Base-by-base conservation (phyloP, 441 rosid genomes). In the Populus hybrid region DNA sequence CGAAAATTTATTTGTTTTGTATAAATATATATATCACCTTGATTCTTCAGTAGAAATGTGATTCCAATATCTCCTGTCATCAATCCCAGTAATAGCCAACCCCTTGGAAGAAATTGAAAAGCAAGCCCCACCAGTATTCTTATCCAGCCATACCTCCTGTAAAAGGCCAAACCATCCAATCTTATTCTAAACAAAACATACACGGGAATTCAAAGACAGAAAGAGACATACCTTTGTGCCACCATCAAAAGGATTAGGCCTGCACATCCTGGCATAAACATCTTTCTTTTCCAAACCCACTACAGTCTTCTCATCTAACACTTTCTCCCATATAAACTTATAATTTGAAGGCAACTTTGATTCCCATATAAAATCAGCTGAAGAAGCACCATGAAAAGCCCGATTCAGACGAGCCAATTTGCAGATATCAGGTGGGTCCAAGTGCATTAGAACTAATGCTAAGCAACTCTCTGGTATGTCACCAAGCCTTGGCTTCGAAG, bases 281-380 rank as follows among this genome's bases (percentile, higher is more conserved):
- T 88, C 87, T 77, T 80, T 92, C 86, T 89, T 91, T 8, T 73
- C 73, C 75, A 79, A 74, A 53, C 80, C 83, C 28, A 31, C 74
- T 23, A 82, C 56, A 69, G 81, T 73, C 66, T 79, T 80, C 61
- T 85, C 87, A 28, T 83, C 89, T 2, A 90, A 78, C 77, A 89
- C 87, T 73, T 82, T 80, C 61, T 81, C 87, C n/a, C 83, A 76
- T 29, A 92, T 82, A 40, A 76, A 81, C 26, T 20, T 28, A 67
- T 90, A 90, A 69, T 85, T 92, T 35, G 86, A 80, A 71, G 94
- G 98, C 76, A 93, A 75, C 77, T 92, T 93, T 3, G 84, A 70
- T 33, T 88, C 94, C 98, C 98, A 93, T 9, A 93, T 83, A 76
- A 92, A 92, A 89, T 92, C 91, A 36, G 98, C 97, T 0, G 86